Evolutionary conservation across 441 rosid genomes (phyloP).

Genomic region (Brassica hybrid): DNA sequence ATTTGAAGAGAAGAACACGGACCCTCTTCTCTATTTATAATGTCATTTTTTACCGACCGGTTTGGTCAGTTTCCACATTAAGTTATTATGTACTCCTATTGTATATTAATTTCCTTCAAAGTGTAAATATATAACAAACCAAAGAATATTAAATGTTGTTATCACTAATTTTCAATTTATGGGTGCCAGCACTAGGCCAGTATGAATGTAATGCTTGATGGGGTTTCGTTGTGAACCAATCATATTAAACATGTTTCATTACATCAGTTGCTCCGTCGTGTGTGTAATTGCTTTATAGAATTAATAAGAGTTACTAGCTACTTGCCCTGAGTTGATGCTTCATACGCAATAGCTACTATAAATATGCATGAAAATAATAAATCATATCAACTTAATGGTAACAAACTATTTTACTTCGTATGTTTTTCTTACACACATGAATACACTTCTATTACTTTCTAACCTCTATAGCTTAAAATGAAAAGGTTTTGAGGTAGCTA

Average conservation of each 20-base stretch:
- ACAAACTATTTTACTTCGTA: not conserved
- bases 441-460: not conserved
- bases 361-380: not conserved
- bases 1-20: conserved; percentile 11
- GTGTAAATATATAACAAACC: not conserved
- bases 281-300: conserved; percentile 1
- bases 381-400: not conserved
- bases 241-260: conserved; percentile 1
- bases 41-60: conserved; percentile 19
- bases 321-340: conserved; percentile 12
- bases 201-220: conserved; percentile 2
- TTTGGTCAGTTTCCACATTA: conserved; percentile 41
- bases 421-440: not conserved
- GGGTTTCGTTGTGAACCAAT: conserved; percentile 28
- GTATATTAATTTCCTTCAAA: conserved; percentile 22
- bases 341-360: not conserved
- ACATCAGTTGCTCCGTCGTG: conserved; percentile 36
- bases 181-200: conserved; percentile 15
- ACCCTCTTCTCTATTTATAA: conserved; percentile 35
- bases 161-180: conserved; percentile 17
- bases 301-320: not conserved
- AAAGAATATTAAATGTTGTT: conserved; percentile 6
- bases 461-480: not conserved
- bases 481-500: conserved; percentile 4
- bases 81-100: conserved; percentile 3